A percentile compares a stretch with the other conserved stretches of the same genome.
These are phyloP conservation scores for Phragmites australis DNA, from an alignment of 176 grass and related monocot genomes.

Conservation along the genomic window DNA sequence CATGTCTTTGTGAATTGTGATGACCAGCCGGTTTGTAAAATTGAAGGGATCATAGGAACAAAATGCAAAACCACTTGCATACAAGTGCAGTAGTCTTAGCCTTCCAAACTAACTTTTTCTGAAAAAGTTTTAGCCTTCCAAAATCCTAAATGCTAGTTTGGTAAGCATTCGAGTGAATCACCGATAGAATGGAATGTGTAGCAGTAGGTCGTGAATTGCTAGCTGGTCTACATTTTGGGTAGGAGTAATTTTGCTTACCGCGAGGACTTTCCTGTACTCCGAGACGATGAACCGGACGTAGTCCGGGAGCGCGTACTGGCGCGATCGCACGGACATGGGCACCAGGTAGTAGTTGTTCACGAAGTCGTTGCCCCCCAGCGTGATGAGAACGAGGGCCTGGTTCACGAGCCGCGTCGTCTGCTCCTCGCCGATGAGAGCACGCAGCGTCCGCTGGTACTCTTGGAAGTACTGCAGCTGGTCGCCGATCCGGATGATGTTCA, in stretches of 20 bases:
- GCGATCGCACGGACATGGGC: conserved; percentile 79
- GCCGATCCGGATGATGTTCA: conserved; percentile 86
- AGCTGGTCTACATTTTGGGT: neutral
- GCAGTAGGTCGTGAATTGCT: neutral
- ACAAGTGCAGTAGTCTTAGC: neutral
- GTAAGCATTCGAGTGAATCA: neutral
- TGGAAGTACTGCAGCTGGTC: conserved; percentile 73
- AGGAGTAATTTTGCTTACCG: conserved; percentile 35
- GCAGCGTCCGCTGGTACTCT: conserved; percentile 76
- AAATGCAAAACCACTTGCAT: neutral
- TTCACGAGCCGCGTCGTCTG: conserved; percentile 49
- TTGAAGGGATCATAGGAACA: no score
- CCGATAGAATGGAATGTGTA: neutral
- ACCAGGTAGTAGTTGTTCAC: conserved; percentile 99
- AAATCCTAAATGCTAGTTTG: no score
- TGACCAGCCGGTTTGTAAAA: no score
- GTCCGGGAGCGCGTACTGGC: conserved; percentile 76
- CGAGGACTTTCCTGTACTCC: conserved; percentile 85
- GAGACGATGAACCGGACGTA: conserved; percentile 79
- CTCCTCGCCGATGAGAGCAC: conserved; percentile 48
- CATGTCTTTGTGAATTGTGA: no score
- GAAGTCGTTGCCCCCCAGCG: conserved; percentile 95
- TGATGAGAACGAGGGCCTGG: conserved; percentile 75
- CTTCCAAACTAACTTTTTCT: no score
- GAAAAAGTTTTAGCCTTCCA: no score